Base-by-base conservation (phyloP, 2,329 filamentous ascomycete species). In the Nothophoma quercina region DNA sequence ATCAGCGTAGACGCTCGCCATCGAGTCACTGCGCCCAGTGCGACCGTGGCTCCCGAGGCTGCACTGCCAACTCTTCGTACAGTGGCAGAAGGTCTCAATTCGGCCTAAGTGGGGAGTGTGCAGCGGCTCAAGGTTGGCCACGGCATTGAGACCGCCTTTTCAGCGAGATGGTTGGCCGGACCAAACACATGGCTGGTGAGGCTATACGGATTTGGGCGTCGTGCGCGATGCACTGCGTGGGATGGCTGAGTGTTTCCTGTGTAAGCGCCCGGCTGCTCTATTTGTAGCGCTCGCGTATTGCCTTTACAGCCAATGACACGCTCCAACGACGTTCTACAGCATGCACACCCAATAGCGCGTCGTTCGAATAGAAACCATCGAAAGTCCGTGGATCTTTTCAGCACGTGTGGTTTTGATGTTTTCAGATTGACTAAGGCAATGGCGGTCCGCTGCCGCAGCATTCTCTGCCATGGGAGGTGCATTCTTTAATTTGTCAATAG, bases 41-140 rank as follows among this genome's bases (percentile, higher is more conserved):
- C 57, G 53, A 64, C 63, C 38, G 62, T 71, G 68, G 64, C 67
- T 67, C 35, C 52, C 55, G 58, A 62, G 46, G 54, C 62, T 65
- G 62, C 67, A 65, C 49, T 56, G 65, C 63, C 59, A 67, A 63
- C 58, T 59, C 56, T 64, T 58, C 55, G 63, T 67, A 65, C 69
- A 71, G 54, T 72, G 54, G 65, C 62, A 61, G 53, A 42, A 46
- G 41, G 51, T 48, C 58, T 40, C 13, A 34, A 52, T 49, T 51
- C 56, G 52, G 59, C 50, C 44, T 46, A 56, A 59, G 63, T 63
- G 61, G 56, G 64, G 58, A 64, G 56, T 45, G 56, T 58, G 65
- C 63, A 65, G 70, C 70, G 71, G 68, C 64, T 70, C 64, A 64
- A 60, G 47, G 61, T 48, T 51, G 70, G 71, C 68, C 70, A 73